Base-by-base conservation (phyloP, 805 yeast genomes). In the Spathaspora boniae region DNA sequence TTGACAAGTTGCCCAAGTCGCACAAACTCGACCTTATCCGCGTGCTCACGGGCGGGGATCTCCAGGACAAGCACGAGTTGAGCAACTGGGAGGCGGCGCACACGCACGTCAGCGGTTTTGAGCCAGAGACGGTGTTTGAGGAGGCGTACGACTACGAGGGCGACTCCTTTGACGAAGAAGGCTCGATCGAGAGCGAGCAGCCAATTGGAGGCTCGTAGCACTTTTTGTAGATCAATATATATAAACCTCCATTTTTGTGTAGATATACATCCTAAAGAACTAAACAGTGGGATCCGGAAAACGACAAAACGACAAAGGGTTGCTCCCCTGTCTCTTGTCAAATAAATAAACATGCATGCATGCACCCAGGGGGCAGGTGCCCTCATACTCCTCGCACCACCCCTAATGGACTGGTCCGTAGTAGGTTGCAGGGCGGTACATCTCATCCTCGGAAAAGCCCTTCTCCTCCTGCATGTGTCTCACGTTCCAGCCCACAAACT, bases 21-120 rank as follows among this genome's bases (percentile, higher is more conserved):
- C 58, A 60, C 40, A 72, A 67, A 47, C 44, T 71, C 43, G 70
- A 63, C 35, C 74, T 78, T 41, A 76, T 78, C 20, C 56, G 82
- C 37, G 74, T 76, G 0, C 60, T 78, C 18, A 77, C 84, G 1
- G 83, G 84, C 24, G 78, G 78, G 2, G 75, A 64, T 43, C 41
- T 63, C 36, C 45, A 50, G n/a, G 50, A 48, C 34, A 40, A 55
- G 23, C 44, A 52, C 19, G 63, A 58, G 26, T 40, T 62, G 11
- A 56, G 55, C 36, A 54, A 57, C 21, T 67, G 73, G 73, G 72
- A 65, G 43, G 53, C 56, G 18, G 41, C 50, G 20, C 56, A 62
- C 33, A 41, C 60, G 17, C 16, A 52, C 51, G 26, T 37, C 57
- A 20, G 41, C 55, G 47, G 45, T n/a, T 36, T 54, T 9, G 36